These are phyloP conservation scores for Blastobotrys malaysiensis DNA, from an alignment of 1,139 yeast genomes.

Conservation along the genomic window DNA sequence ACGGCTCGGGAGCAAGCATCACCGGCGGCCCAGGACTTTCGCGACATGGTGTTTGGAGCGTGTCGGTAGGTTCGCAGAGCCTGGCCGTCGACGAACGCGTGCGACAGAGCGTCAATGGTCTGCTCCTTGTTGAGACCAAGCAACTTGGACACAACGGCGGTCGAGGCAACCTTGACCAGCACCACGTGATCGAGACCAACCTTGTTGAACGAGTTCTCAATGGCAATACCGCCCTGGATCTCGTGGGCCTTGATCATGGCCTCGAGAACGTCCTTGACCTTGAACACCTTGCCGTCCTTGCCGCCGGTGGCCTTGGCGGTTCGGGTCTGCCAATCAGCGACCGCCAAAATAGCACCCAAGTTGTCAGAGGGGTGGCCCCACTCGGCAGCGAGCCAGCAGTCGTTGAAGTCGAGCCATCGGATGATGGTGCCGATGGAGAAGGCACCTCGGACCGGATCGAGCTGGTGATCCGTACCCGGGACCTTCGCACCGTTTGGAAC, in stretches of 20 bases:
- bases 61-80: slow-evolving; percentile 55
- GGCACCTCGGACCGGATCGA: slow-evolving; percentile 55
- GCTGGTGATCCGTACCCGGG: slow-evolving; percentile 45
- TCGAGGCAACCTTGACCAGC: slow-evolving; percentile 54
- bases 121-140: slow-evolving; percentile 46
- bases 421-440: slow-evolving; percentile 52
- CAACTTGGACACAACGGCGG: slow-evolving; percentile 54
- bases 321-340: slow-evolving; percentile 52
- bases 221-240: slow-evolving; percentile 52
- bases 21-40: slow-evolving; percentile 66
- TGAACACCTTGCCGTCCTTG: slow-evolving; percentile 40
- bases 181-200: slow-evolving; percentile 60
- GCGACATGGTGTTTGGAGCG: slow-evolving; percentile 57
- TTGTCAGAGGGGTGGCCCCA: slow-evolving; percentile 65
- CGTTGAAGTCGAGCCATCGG: slow-evolving; percentile 57
- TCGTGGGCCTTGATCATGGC: slow-evolving; percentile 58
- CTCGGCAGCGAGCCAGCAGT: slow-evolving; percentile 61
- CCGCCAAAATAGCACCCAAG: slow-evolving; percentile 53
- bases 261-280: slow-evolving; percentile 46
- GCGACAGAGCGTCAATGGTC: slow-evolving; percentile 51
- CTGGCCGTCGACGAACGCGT: slow-evolving; percentile 57
- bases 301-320: slow-evolving; percentile 39
- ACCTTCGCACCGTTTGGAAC: slow-evolving; percentile 52
- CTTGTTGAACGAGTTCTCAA: slow-evolving; percentile 53
- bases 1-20: slow-evolving; percentile 59